Evolutionary conservation across 306 rosid species (phyloP).

Genomic region (Quercus suber): DNA sequence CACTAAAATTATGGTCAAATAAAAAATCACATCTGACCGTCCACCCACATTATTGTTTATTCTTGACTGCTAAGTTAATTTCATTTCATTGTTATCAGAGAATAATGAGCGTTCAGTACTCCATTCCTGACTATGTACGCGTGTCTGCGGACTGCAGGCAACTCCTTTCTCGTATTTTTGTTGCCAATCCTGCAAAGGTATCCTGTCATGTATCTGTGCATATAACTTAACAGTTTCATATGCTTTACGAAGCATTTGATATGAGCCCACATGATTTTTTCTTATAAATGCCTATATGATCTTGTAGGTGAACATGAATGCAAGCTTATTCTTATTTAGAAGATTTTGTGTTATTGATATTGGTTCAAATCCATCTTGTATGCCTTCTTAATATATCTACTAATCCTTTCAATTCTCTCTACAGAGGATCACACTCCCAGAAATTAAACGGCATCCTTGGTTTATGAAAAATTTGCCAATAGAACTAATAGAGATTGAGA

Average conservation of each 20-base stretch:
- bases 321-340: background rate
- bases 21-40: background rate
- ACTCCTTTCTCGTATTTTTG: constrained; percentile 72
- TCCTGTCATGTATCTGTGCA: too few relatives aligned
- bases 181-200: constrained; percentile 79
- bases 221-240: background rate
- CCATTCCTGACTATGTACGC: constrained; percentile 78
- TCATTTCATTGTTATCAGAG: constrained; percentile 54
- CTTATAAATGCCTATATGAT: background rate
- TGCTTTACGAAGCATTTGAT: background rate
- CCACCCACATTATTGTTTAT: background rate
- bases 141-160: constrained; percentile 67
- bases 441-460: constrained; percentile 87
- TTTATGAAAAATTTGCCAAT: constrained; percentile 64
- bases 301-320: background rate
- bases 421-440: constrained; percentile 74
- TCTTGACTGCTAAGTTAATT: background rate
- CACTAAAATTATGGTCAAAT: background rate
- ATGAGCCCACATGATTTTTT: background rate
- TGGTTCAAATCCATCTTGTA: background rate
- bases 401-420: background rate
- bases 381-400: background rate
- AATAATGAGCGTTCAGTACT: constrained; percentile 67
- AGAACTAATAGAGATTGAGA: constrained; percentile 62
- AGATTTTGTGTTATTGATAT: background rate